Evolutionary conservation across 2,329 filamentous ascomycete species (phyloP), one percentile per base, ranked within the genome.

Genomic region (Clarireedia sp.): DNA sequence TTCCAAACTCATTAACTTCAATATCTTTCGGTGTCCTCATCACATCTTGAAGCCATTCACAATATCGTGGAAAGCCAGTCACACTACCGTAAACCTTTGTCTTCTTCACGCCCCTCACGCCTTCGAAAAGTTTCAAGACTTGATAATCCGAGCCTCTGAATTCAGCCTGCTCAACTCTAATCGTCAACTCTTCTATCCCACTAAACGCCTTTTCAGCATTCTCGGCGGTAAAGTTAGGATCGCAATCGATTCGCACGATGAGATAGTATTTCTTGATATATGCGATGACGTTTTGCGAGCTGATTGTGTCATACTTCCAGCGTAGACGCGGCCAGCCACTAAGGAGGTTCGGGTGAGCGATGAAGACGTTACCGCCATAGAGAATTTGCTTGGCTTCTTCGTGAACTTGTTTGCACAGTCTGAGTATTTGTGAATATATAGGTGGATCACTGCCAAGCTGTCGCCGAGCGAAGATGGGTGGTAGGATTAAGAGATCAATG

Each of bases 331-430:
- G 77, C 0, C 77, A 61, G 0, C 67, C 62, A 1, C 72, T 67
- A 0, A 80, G 71, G 2, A 78, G 72, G 4, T 69, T 69, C 0
- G 72, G 65, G 60, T 80, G 75, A 0, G 77, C 77, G 43, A 74
- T 67, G 69, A 79, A 80, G 37, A 69, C 70, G 64, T 78, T 76
- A 17, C 64, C 63, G n/a, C 70, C 70, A 63, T 79, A 80, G 8
- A 80, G 69, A 7, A 79, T 69, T 12, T 70, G 67, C 68, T 36
- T 51, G 9, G 62, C 58, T 64, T 66, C 65, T 23, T 59, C 21
- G 26, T 66, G 49, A 3, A 67, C 51, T 48, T 58, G 47, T 12
- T 46, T 57, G 54, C 61, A 66, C 9, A 55, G 46, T 4, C 48
- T 47, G 6, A 67, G 60, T 14, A 68, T 64, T 48, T 62, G 43